A percentile compares a stretch with the other conserved stretches of the same genome.
Conservation (phyloP, 2,329 filamentous ascomycete genomes). For the Volutella citrinella region DNA sequence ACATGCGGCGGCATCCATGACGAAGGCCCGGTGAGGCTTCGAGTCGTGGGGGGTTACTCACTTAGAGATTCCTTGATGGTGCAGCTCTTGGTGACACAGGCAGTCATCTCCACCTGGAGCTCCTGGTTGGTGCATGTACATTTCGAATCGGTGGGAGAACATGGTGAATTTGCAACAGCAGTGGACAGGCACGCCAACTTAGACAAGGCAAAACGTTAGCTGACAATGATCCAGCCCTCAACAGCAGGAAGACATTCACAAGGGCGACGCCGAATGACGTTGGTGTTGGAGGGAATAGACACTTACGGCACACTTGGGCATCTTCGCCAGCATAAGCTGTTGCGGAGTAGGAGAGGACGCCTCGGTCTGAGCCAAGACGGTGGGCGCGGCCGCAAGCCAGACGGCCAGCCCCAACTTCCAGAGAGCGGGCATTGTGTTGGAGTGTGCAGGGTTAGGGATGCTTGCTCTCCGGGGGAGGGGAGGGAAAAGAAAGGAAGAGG, state of each 20-base stretch:
- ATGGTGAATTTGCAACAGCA: conserved; percentile 24
- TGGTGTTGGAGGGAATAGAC: no score
- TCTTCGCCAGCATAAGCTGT: no score
- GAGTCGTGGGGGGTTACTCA: no score
- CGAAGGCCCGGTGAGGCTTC: no score
- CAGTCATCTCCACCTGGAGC: conserved; percentile 22
- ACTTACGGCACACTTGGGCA: conserved; percentile 33
- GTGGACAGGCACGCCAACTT: conserved; percentile 26
- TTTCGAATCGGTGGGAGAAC: conserved; percentile 22
- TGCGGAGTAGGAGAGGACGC: no score
- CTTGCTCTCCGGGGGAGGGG: no score
- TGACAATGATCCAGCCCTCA: no score
- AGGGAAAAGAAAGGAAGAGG: no score
- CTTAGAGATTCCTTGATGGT: conserved; percentile 30
- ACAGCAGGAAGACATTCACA: no score
- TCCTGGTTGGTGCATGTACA: conserved; percentile 30
- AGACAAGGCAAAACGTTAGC: conserved; percentile 8
- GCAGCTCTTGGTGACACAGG: conserved; percentile 27
- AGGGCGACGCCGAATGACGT: no score
- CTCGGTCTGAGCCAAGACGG: not conserved
- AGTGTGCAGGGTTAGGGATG: no score
- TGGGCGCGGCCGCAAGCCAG: not conserved
- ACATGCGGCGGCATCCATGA: no score
- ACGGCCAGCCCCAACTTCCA: not conserved
- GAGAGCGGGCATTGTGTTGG: not conserved